These are phyloP conservation scores for Trichophyton verrucosum DNA, from an alignment of 2,329 filamentous ascomycete species.

Conservation along the genomic window DNA sequence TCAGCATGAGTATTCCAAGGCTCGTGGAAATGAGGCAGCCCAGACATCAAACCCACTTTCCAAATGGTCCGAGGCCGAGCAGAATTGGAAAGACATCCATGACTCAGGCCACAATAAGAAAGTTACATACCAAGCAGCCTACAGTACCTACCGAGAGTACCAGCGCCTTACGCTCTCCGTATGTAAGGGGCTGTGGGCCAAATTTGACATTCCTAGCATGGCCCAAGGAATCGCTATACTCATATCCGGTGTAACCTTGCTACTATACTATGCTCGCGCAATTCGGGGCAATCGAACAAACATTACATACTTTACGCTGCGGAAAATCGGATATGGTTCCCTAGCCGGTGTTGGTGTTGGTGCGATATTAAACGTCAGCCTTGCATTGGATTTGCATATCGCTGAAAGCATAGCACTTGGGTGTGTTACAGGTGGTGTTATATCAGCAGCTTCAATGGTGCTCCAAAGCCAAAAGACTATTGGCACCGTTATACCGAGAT, in stretches of 20 bases:
- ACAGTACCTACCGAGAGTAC: constrained; percentile 55
- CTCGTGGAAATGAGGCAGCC: constrained; percentile 54
- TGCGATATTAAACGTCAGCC: constrained; percentile 14
- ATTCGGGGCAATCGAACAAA: constrained; percentile 42
- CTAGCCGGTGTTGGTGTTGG: constrained; percentile 30
- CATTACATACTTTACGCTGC: constrained; percentile 42
- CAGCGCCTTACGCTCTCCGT: constrained; percentile 65
- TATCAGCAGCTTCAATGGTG: constrained; percentile 32
- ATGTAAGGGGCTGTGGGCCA: constrained; percentile 79
- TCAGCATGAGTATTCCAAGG: constrained; percentile 67
- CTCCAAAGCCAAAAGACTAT: constrained; percentile 30
- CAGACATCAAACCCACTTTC: constrained; percentile 43
- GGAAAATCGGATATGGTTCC: constrained; percentile 39
- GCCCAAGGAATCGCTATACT: constrained; percentile 62
- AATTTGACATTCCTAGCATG: constrained; percentile 84
- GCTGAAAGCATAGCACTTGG: constrained; percentile 28
- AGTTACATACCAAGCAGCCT: constrained; percentile 32
- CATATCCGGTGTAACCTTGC: constrained; percentile 51
- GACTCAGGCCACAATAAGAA: constrained; percentile 28
- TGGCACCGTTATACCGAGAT: constrained; percentile 50
- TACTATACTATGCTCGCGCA: constrained; percentile 60
- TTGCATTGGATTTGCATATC: constrained; percentile 20
- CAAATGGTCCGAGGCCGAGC: constrained; percentile 50
- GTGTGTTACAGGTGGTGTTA: constrained; percentile 34
- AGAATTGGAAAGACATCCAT: constrained; percentile 37